Evolutionary conservation across 2,329 filamentous ascomycete genomes (phyloP).

Genomic region (Aspergillus costaricaensis): DNA sequence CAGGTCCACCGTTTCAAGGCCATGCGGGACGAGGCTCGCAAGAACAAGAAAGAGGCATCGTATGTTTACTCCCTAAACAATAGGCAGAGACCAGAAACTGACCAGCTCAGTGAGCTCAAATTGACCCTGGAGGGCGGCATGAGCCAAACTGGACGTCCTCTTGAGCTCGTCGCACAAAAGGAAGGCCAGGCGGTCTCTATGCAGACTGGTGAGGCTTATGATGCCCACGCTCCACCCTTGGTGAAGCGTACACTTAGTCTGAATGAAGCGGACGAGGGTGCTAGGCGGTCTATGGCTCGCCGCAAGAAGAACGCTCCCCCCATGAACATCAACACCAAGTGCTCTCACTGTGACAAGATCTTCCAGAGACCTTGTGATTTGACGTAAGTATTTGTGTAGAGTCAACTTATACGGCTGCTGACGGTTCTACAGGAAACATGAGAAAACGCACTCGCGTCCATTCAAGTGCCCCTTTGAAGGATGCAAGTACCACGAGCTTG

Average conservation of each 20-base stretch:
- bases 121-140: conserved; percentile 81
- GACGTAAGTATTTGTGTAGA: conserved; percentile 52
- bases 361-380: conserved; percentile 97
- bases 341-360: conserved; percentile 82
- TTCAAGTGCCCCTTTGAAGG: conserved; percentile 83
- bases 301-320: conserved; percentile 90
- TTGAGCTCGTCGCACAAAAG: conserved; percentile 79
- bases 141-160: conserved; percentile 76
- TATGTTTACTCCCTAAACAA: conserved; percentile 16
- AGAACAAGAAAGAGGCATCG: conserved; percentile 51
- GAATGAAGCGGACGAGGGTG: conserved; percentile 73
- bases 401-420: conserved; percentile 7
- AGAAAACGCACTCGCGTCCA: conserved; percentile 94
- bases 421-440: conserved; percentile 67
- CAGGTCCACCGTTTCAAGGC: conserved; percentile 89
- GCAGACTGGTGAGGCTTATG: conserved; percentile 67
- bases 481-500: conserved; percentile 88
- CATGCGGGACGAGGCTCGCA: conserved; percentile 76
- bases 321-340: conserved; percentile 80
- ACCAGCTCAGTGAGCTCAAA: conserved; percentile 57
- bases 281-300: conserved; percentile 90
- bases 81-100: conserved; percentile 51
- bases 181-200: conserved; percentile 80
- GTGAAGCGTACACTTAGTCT: conserved; percentile 56
- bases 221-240: conserved; percentile 42